These are phyloP conservation scores for Nemania sp. DNA, from an alignment of 2,329 filamentous ascomycete genomes.

Conservation along the genomic window DNA sequence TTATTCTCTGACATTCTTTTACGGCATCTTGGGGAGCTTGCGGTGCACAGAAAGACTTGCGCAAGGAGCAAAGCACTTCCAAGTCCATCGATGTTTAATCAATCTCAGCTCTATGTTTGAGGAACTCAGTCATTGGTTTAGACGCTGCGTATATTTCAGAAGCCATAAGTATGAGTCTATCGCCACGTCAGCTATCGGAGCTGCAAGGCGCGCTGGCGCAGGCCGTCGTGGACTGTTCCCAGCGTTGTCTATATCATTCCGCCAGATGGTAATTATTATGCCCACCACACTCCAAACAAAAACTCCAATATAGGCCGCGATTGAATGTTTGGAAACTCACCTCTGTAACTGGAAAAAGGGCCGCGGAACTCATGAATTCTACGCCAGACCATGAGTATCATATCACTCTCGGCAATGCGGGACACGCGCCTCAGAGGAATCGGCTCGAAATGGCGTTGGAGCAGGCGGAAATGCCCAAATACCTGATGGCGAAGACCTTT, in stretches of 20 bases:
- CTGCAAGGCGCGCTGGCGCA: background rate
- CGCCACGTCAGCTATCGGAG: background rate
- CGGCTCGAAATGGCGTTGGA: background rate
- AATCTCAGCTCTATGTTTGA: too few species aligned
- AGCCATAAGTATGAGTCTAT: background rate
- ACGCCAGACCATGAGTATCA: background rate
- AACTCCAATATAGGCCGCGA: background rate
- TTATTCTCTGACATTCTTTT: too few species aligned
- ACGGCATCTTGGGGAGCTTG: too few species aligned
- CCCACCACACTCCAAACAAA: background rate
- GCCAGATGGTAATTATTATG: constrained; percentile 15
- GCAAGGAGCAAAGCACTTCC: too few species aligned
- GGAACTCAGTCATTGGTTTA: background rate
- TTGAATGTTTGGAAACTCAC: background rate
- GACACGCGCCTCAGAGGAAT: background rate
- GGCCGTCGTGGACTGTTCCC: constrained; percentile 3
- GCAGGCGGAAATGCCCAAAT: constrained; percentile 5
- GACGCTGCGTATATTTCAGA: too few species aligned
- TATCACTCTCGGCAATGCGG: background rate
- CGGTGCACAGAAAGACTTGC: too few species aligned
- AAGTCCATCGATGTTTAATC: too few species aligned
- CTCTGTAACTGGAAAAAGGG: background rate
- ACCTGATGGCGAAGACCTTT: constrained; percentile 7
- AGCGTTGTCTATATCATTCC: constrained; percentile 10
- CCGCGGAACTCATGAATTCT: constrained; percentile 2